phyloP scores from a whole-genome alignment of 2,329 filamentous ascomycete genomes.

The Daldinia sp. region DNA sequence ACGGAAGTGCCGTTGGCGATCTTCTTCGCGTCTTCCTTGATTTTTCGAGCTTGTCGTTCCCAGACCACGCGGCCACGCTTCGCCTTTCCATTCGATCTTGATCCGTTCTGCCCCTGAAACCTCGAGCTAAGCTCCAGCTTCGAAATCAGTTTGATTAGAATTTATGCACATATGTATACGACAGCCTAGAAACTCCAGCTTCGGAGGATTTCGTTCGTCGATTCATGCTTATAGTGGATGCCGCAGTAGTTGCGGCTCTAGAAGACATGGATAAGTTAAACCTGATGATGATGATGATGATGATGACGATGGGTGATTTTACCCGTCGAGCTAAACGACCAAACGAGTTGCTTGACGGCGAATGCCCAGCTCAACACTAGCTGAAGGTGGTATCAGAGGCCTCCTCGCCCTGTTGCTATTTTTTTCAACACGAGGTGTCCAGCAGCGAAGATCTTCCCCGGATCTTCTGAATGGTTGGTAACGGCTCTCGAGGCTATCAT shows the following conservation, averaged over 20 bases:
- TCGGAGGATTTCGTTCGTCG: slow-evolving; percentile 3
- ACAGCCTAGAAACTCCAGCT: not conserved
- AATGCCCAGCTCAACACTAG: not conserved
- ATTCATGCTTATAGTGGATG: not conserved
- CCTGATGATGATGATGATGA: not conserved
- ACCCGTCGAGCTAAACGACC: not conserved
- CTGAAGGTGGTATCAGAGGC: slow-evolving; percentile 4
- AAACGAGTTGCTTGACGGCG: not conserved
- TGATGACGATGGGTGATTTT: too few species aligned
- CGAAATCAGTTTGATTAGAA: slow-evolving; percentile 18
- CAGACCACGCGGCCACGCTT: slow-evolving; percentile 14
- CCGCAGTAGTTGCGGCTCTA: slow-evolving; percentile 8
- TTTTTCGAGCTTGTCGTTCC: slow-evolving; percentile 16
- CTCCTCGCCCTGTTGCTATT: slow-evolving; percentile 26
- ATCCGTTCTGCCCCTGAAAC: slow-evolving; percentile 26
- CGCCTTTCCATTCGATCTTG: slow-evolving; percentile 12
- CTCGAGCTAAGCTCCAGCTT: slow-evolving; percentile 9
- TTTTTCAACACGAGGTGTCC: slow-evolving; percentile 32
- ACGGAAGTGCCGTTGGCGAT: slow-evolving; percentile 22
- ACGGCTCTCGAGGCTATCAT: slow-evolving; percentile 28
- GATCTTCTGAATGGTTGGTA: slow-evolving; percentile 9
- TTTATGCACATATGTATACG: slow-evolving; percentile 24
- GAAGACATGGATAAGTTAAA: not conserved
- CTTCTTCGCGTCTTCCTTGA: slow-evolving; percentile 15
- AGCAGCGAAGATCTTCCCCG: slow-evolving; percentile 25